Conservation (phyloP, 345 rosid species). For the Salix purpurea region DNA sequence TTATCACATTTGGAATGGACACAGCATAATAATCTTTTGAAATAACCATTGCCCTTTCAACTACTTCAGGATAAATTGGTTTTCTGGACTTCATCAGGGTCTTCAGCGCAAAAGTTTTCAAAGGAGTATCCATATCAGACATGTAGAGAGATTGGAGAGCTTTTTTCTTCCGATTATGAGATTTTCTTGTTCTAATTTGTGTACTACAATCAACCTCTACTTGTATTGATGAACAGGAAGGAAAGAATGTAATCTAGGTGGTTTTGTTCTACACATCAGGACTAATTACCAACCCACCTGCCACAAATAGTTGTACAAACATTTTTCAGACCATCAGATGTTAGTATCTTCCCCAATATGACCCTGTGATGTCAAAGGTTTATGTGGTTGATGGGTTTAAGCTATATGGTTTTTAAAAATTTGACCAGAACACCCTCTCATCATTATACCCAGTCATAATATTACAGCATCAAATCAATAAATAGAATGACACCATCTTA, state of each 20-base stretch:
- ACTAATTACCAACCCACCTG: constrained; percentile 94
- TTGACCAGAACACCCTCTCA: no score
- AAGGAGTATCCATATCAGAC: not conserved
- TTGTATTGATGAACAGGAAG: not conserved
- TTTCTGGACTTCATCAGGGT: not conserved
- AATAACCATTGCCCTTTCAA: not conserved
- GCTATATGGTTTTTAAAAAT: no score
- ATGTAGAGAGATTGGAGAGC: not conserved
- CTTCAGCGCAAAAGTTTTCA: not conserved
- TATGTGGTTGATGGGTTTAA: no score
- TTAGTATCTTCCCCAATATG: constrained; percentile 87
- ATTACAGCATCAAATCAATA: no score
- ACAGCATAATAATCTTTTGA: not conserved
- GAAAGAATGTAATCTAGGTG: not conserved
- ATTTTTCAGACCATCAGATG: constrained; percentile 84
- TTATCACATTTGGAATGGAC: not conserved
- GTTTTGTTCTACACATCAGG: constrained; percentile 29
- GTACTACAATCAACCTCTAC: not conserved
- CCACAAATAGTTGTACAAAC: constrained; percentile 77
- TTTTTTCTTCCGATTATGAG: not conserved
- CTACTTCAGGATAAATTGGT: not conserved
- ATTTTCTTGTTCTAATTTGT: not conserved
- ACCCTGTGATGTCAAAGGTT: constrained; percentile 93
- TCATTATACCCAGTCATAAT: no score
- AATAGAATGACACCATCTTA: no score